Evolutionary conservation across 148 eudicot genomes (phyloP).

Genomic region (Drosera capensis): DNA sequence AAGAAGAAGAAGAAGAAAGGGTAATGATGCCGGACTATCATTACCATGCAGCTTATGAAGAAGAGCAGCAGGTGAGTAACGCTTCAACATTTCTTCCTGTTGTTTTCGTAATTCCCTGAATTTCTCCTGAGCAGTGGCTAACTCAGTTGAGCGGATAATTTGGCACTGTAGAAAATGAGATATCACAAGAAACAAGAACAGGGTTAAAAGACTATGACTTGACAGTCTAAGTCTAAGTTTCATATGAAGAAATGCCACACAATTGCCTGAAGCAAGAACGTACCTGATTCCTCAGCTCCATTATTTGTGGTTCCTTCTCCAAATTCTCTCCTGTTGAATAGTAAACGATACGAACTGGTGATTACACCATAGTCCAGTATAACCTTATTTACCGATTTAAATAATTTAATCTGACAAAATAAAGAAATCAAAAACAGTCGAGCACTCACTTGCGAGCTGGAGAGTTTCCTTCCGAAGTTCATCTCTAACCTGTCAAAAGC

Average conservation of each 20-base stretch:
- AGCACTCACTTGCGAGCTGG: slow-evolving; percentile 82
- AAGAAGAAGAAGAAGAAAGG: background rate
- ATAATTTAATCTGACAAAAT: background rate
- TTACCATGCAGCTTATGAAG: slow-evolving; percentile 48
- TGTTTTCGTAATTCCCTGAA: slow-evolving; percentile 41
- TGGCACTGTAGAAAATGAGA: slow-evolving; percentile 4
- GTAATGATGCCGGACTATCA: background rate
- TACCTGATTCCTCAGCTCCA: slow-evolving; percentile 85
- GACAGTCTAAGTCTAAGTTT: background rate
- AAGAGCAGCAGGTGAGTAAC: slow-evolving; percentile 36
- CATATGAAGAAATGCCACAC: background rate
- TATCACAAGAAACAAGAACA: background rate
- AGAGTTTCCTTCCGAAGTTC: slow-evolving; percentile 80
- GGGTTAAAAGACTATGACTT: background rate
- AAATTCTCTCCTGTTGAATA: slow-evolving; percentile 48
- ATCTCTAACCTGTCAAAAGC: slow-evolving; percentile 50
- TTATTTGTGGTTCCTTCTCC: slow-evolving; percentile 79
- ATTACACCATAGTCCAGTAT: background rate
- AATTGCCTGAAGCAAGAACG: background rate
- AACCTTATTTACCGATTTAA: background rate
- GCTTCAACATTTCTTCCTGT: slow-evolving; percentile 35
- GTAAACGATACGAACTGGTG: background rate
- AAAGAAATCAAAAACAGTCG: background rate
- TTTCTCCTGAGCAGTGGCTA: slow-evolving; percentile 36
- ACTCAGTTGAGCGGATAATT: slow-evolving; percentile 15